phyloP scores from a whole-genome alignment of 208 protist species.

The Leishmania major region DNA sequence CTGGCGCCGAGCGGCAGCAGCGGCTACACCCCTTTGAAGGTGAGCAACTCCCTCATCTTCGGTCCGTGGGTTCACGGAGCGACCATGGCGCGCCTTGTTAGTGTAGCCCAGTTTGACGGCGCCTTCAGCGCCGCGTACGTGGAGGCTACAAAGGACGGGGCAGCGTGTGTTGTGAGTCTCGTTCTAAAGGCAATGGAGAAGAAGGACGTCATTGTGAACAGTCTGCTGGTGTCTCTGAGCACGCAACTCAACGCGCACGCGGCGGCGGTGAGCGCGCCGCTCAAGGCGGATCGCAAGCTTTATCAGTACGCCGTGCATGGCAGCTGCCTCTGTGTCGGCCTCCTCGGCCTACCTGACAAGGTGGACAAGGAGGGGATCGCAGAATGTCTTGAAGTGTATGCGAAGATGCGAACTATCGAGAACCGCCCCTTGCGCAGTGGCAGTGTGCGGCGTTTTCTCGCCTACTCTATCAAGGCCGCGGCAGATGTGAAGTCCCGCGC shows the following conservation, averaged over 20 bases:
- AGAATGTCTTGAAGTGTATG: constrained; percentile 22
- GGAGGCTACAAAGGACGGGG: constrained; percentile 30
- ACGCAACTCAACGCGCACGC: constrained; percentile 21
- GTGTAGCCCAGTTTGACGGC: constrained; percentile 21
- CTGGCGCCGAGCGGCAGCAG: constrained; percentile 9
- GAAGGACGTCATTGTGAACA: constrained; percentile 50
- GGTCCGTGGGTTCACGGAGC: constrained; percentile 43
- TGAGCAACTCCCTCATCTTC: constrained; percentile 60
- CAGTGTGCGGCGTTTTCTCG: constrained; percentile 49
- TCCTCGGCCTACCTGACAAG: constrained; percentile 33
- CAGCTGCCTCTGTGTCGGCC: constrained; percentile 45
- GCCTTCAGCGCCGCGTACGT: constrained; percentile 24
- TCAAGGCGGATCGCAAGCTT: constrained; percentile 30
- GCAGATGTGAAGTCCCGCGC: constrained; percentile 25
- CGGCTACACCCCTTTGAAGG: constrained; percentile 19
- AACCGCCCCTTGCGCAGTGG: constrained; percentile 44
- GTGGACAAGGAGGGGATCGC: constrained; percentile 21
- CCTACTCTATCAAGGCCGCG: constrained; percentile 36
- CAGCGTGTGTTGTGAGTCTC: constrained; percentile 37
- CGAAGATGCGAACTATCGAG: constrained; percentile 30
- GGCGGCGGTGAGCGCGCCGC: constrained; percentile 21
- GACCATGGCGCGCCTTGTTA: constrained; percentile 30
- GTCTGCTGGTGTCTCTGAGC: constrained; percentile 45
- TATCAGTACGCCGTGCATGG: constrained; percentile 56
- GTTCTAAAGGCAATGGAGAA: constrained; percentile 34